phyloP scores from a whole-genome alignment of 768 basidiomycete species.

The Rhizopogon vinicolor region DNA sequence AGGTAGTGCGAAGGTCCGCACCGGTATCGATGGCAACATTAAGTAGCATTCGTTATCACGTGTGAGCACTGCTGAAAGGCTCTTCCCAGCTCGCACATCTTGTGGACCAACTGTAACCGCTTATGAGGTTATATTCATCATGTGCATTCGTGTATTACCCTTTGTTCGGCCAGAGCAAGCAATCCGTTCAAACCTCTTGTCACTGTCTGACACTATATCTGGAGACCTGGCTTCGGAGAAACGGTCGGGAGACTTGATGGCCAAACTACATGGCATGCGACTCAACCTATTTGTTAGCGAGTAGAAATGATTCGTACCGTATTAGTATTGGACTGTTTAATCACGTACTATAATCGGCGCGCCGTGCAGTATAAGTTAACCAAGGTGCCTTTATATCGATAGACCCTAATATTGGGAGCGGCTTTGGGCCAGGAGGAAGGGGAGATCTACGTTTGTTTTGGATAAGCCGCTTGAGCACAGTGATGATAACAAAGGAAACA shows the following conservation, averaged over 20 bases:
- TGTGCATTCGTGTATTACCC: conserved; percentile 25
- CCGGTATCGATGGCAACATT: conserved; percentile 63
- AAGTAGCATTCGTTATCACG: conserved; percentile 34
- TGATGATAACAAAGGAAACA: no score
- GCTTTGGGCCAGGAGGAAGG: no score
- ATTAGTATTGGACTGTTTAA: no score
- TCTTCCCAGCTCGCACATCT: conserved; percentile 46
- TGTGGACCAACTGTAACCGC: conserved; percentile 68
- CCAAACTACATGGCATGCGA: conserved; percentile 71
- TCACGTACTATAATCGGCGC: no score
- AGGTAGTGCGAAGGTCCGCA: conserved; percentile 39
- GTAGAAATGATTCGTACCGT: no score
- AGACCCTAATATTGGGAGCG: no score
- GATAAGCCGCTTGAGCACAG: no score
- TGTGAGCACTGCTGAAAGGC: conserved; percentile 3
- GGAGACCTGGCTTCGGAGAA: conserved; percentile 63
- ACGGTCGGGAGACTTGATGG: no score
- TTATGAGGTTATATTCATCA: conserved; percentile 39
- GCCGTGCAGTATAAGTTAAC: no score
- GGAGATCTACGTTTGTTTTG: no score
- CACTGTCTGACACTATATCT: conserved; percentile 60
- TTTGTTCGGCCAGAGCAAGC: conserved; percentile 49
- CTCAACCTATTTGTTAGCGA: conserved; percentile 49
- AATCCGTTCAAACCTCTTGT: conserved; percentile 56
- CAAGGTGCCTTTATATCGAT: no score